Evolutionary conservation across 2,329 filamentous ascomycete species (phyloP).

Genomic region (Rutstroemia sp.): DNA sequence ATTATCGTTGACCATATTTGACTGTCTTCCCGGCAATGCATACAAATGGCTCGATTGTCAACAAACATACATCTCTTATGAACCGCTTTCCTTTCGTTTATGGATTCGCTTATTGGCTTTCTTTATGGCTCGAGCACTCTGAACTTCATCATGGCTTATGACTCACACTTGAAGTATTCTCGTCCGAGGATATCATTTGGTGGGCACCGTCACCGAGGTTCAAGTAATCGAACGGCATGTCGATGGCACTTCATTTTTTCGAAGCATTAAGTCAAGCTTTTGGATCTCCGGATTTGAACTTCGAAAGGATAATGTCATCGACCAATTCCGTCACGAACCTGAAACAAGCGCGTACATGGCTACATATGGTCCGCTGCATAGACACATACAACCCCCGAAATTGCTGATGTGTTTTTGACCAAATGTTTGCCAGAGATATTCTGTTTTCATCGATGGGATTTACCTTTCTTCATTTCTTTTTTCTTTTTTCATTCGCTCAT

Average conservation of each 20-base stretch:
- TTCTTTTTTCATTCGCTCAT: conserved; percentile 1
- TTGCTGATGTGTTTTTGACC: background rate
- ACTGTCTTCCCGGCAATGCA: conserved; percentile 19
- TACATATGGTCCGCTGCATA: background rate
- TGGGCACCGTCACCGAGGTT: conserved; percentile 16
- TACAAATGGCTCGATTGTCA: conserved; percentile 2
- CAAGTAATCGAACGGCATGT: conserved; percentile 30
- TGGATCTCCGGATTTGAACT: conserved; percentile 13
- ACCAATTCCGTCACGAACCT: background rate
- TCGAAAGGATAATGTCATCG: conserved; percentile 16
- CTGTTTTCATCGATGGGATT: background rate
- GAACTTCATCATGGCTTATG: conserved; percentile 22
- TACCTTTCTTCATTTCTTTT: background rate
- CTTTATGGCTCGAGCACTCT: conserved; percentile 30
- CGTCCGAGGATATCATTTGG: background rate
- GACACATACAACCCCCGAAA: background rate
- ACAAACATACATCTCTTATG: conserved; percentile 22
- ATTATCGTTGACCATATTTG: conserved; percentile 18
- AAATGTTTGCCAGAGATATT: conserved; percentile 4
- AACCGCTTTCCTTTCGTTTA: conserved; percentile 24
- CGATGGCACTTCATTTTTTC: conserved; percentile 26
- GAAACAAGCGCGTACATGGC: conserved; percentile 5
- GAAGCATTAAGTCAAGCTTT: conserved; percentile 18
- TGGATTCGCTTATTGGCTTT: conserved; percentile 27
- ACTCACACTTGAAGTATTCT: conserved; percentile 14